These are phyloP conservation scores for Auricularia sp. DNA, from an alignment of 768 basidiomycete genomes.

Conservation along the genomic window DNA sequence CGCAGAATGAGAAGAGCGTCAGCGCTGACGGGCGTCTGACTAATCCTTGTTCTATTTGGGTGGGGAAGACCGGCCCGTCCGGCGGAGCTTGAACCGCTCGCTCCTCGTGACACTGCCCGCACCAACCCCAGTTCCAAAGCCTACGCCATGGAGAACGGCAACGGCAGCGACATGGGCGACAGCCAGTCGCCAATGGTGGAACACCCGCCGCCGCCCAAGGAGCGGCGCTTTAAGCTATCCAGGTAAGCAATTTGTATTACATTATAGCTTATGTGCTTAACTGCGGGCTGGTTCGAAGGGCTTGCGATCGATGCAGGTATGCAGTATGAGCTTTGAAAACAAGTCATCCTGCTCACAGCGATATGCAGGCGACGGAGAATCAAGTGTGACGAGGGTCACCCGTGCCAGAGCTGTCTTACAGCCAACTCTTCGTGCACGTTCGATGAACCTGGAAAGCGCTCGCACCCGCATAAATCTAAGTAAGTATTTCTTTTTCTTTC, in stretches of 20 bases:
- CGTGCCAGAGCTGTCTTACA: constrained; percentile 79
- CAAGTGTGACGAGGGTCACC: constrained; percentile 83
- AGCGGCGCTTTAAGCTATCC: constrained; percentile 80
- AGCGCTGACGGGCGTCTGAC: too few relatives aligned
- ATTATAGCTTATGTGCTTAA: constrained; percentile 1
- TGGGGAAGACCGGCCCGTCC: too few relatives aligned
- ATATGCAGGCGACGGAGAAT: constrained; percentile 61
- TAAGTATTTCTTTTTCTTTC: constrained; percentile 28
- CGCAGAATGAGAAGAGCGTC: too few relatives aligned
- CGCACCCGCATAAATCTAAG: constrained; percentile 85
- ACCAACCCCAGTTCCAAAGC: too few relatives aligned
- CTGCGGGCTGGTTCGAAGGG: constrained; percentile 33
- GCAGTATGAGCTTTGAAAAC: constrained; percentile 17
- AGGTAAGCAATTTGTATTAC: constrained; percentile 38
- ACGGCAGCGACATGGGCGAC: too few relatives aligned
- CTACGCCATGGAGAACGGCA: too few relatives aligned
- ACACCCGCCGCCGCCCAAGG: constrained; percentile 34
- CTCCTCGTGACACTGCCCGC: too few relatives aligned
- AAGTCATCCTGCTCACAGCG: neutral
- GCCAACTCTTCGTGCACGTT: constrained; percentile 77
- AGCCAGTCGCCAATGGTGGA: neutral
- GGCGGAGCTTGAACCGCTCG: too few relatives aligned
- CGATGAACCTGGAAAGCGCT: constrained; percentile 78
- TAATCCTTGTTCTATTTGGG: too few relatives aligned
- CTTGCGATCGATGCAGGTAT: constrained; percentile 87